Evolutionary conservation across 192 early-diverging fungal genomes (phyloP), one percentile per base, ranked within the genome.

Genomic region (Rhizophagus sp.): DNA sequence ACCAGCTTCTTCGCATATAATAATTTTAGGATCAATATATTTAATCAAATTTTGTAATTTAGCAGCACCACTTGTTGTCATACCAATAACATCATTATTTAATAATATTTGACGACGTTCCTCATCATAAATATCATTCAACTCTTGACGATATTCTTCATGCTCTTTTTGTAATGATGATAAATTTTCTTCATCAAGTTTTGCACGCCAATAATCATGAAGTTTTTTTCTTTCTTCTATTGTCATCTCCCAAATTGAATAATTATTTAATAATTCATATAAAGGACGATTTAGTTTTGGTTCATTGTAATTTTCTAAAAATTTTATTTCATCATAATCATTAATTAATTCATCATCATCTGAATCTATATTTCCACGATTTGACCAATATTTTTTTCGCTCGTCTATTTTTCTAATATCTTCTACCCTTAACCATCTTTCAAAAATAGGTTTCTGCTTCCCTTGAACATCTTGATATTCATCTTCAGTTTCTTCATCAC

Each of bases 11-110:
- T 90, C 39, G 0, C 39, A 41, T 6, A 41, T 41, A 8, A 41
- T 41, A 8, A 41, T 41, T 41, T 41, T 41, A 41, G 39, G 39
- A 11, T 81, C 81, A 50, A 90, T 73, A 1, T 79, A 78, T 9
- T 75, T 50, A 22, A 91, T 73, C 22, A 91, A 75, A 7, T 69
- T 71, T 71, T 89, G 83, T 41, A 69, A 64, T 64, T 87, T 88
- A 41, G 89, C 91, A 5, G 89, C 89, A 27, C 88, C 91, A 24
- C 76, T 89, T 34, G 91, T 92, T 1, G 91, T 92, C 80, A 89
- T 87, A 0, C 88, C 91, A 34, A 92, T 83, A 17, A 90, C 78
- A 22, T 87, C 75, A 24, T 81, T 80, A 4, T 65, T 76, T 33
- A 73, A 75, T 1, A 88, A 79, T 57, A 82, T 75, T 27, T 62